A percentile compares a stretch with the other conserved stretches of the same genome.
These are phyloP conservation scores for Lagenidium sp. DNA, from an alignment of 352 stramenopile genomes.

Conservation along the genomic window DNA sequence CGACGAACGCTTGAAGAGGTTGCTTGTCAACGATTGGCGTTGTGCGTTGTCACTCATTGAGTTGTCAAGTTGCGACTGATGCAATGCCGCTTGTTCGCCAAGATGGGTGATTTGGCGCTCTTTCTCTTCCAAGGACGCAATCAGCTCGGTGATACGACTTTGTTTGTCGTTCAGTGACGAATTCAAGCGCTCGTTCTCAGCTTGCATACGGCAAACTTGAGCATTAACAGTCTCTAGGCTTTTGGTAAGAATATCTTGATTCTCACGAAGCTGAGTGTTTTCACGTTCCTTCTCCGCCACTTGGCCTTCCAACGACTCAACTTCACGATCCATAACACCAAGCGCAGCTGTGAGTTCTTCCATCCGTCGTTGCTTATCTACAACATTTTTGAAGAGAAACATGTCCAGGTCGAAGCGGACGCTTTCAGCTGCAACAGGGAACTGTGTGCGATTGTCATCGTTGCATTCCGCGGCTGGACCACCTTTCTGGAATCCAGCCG, in stretches of 20 bases:
- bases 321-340: slow-evolving; percentile 58
- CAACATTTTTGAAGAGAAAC: slow-evolving; percentile 66
- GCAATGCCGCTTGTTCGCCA: slow-evolving; percentile 41
- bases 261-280: slow-evolving; percentile 46
- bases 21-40: slow-evolving; percentile 12
- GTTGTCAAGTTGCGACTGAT: slow-evolving; percentile 40
- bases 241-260: slow-evolving; percentile 29
- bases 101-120: slow-evolving; percentile 57
- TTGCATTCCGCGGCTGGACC: slow-evolving; percentile 12
- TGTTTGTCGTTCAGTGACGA: slow-evolving; percentile 47
- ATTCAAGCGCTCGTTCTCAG: slow-evolving; percentile 42
- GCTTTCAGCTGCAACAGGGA: slow-evolving; percentile 15
- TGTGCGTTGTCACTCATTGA: slow-evolving; percentile 20
- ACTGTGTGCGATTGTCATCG: background rate
- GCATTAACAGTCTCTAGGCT: slow-evolving; percentile 41
- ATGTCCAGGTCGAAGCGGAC: slow-evolving; percentile 56
- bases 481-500: too few relatives aligned
- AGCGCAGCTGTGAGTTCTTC: slow-evolving; percentile 62
- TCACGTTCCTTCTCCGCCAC: slow-evolving; percentile 45
- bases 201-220: slow-evolving; percentile 41
- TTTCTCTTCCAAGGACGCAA: slow-evolving; percentile 51
- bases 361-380: slow-evolving; percentile 53
- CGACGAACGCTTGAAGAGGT: slow-evolving; percentile 13
- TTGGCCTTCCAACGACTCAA: slow-evolving; percentile 39
- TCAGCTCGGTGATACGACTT: slow-evolving; percentile 38